Evolutionary conservation across 352 stramenopile genomes (phyloP).

Genomic region (Phytophthora agathidicida): DNA sequence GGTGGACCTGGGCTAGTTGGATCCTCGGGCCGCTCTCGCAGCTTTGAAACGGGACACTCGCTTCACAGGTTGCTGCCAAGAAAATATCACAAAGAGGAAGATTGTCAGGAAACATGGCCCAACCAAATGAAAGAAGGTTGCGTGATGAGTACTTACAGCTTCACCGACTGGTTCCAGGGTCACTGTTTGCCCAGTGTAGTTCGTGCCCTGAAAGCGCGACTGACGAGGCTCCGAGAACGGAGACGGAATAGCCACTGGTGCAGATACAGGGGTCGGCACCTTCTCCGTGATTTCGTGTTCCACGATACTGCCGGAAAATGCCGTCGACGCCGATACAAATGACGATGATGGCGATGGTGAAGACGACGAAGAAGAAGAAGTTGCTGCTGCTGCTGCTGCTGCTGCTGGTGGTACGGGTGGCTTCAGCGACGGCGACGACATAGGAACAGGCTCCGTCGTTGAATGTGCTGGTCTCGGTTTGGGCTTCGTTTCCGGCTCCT

Average conservation of each 20-base stretch:
- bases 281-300: slow-evolving; percentile 59
- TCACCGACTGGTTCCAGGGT: slow-evolving; percentile 78
- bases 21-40: slow-evolving; percentile 38
- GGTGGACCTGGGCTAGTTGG: slow-evolving; percentile 11
- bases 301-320: slow-evolving; percentile 77
- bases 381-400: no score
- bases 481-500: slow-evolving; percentile 12
- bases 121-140: neutral
- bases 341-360: no score
- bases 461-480: slow-evolving; percentile 2
- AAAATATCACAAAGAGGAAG: neutral
- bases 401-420: slow-evolving; percentile 20
- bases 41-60: slow-evolving; percentile 87
- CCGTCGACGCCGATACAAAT: slow-evolving; percentile 40
- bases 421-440: slow-evolving; percentile 23
- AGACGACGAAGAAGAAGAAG: slow-evolving; percentile 15
- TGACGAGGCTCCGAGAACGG: slow-evolving; percentile 34
- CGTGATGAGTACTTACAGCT: slow-evolving; percentile 47
- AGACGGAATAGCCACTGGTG: slow-evolving; percentile 4
- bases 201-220: slow-evolving; percentile 71
- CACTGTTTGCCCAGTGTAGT: slow-evolving; percentile 70
- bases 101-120: neutral
- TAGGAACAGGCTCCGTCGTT: slow-evolving; percentile 6
- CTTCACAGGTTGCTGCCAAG: slow-evolving; percentile 78
- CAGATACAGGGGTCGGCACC: slow-evolving; percentile 4